Percentiles rank a stretch among this genome's conserved stretches.
phyloP scores from a whole-genome alignment of 2,329 filamentous ascomycete genomes.

The Cladosporium sp. region DNA sequence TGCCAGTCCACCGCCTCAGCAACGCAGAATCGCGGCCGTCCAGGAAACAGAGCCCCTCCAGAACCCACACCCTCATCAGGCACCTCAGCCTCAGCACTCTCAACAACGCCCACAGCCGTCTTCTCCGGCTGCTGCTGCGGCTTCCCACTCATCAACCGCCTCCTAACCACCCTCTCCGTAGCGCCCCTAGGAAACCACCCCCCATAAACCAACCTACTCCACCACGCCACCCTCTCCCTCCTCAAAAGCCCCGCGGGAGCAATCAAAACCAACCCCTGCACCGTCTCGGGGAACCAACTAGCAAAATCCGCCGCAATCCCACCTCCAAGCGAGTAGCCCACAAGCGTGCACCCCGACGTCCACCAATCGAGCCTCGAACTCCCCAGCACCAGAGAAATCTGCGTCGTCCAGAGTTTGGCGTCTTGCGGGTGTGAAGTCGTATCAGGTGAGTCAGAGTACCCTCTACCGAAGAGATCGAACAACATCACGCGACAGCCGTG shows the following conservation, averaged over 20 bases:
- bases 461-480: slow-evolving; percentile 72
- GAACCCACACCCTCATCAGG: slow-evolving; percentile 21
- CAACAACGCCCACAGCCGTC: not conserved
- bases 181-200: slow-evolving; percentile 49
- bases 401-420: slow-evolving; percentile 65
- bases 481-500: slow-evolving; percentile 72
- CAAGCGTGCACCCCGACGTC: slow-evolving; percentile 58
- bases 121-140: slow-evolving; percentile 5
- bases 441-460: slow-evolving; percentile 68
- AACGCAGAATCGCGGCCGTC: slow-evolving; percentile 28
- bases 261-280: slow-evolving; percentile 68
- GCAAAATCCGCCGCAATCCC: slow-evolving; percentile 68
- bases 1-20: slow-evolving; percentile 66
- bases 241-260: slow-evolving; percentile 75
- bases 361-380: slow-evolving; percentile 69
- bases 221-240: slow-evolving; percentile 55
- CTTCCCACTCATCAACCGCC: not conserved
- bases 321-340: slow-evolving; percentile 78
- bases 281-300: slow-evolving; percentile 61
- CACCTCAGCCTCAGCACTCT: slow-evolving; percentile 22
- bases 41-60: slow-evolving; percentile 37
- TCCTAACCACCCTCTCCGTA: slow-evolving; percentile 8
- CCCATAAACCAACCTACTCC: slow-evolving; percentile 60
- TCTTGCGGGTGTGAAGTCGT: slow-evolving; percentile 66
- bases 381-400: slow-evolving; percentile 65